These are phyloP conservation scores for Seminavis robusta DNA, from an alignment of 108 stramenopile species.

Conservation along the genomic window DNA sequence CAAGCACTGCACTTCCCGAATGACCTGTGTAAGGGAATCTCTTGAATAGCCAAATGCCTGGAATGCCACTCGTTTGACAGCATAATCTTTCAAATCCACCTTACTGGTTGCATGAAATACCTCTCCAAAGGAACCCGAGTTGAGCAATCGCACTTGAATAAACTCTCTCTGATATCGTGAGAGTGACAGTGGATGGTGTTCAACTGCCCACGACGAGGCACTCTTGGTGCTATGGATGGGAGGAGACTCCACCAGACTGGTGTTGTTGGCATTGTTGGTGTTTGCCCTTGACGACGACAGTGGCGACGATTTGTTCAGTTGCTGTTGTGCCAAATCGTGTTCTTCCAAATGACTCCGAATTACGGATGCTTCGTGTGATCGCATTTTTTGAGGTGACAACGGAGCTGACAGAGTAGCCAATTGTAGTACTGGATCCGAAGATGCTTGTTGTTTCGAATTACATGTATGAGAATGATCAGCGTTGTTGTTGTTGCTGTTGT, in stretches of 20 bases:
- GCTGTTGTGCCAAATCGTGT: slow-evolving; percentile 36
- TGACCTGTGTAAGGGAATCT: slow-evolving; percentile 60
- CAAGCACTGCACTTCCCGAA: slow-evolving; percentile 86
- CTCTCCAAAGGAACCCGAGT: slow-evolving; percentile 84
- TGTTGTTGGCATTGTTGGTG: neutral
- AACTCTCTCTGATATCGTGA: slow-evolving; percentile 87
- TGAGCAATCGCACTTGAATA: slow-evolving; percentile 56
- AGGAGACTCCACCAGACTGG: neutral
- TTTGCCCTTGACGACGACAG: slow-evolving; percentile 1
- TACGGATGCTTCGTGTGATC: slow-evolving; percentile 54
- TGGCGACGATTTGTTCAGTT: slow-evolving; percentile 8
- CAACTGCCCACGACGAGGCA: slow-evolving; percentile 54
- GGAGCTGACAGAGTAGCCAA: neutral
- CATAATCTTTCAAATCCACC: slow-evolving; percentile 79
- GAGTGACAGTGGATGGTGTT: slow-evolving; percentile 72
- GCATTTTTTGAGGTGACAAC: slow-evolving; percentile 2
- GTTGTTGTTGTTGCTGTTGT: neutral
- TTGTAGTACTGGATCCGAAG: neutral
- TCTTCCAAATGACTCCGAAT: slow-evolving; percentile 52
- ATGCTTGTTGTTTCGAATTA: neutral
- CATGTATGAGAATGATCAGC: neutral
- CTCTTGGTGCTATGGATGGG: neutral
- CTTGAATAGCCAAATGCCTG: slow-evolving; percentile 69
- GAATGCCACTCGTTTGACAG: slow-evolving; percentile 77
- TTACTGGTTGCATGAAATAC: slow-evolving; percentile 85